Percentiles rank a stretch among this genome's conserved stretches.
Evolutionary conservation across 768 basidiomycete species (phyloP).

Genomic region (Leccinum rimulosum): DNA sequence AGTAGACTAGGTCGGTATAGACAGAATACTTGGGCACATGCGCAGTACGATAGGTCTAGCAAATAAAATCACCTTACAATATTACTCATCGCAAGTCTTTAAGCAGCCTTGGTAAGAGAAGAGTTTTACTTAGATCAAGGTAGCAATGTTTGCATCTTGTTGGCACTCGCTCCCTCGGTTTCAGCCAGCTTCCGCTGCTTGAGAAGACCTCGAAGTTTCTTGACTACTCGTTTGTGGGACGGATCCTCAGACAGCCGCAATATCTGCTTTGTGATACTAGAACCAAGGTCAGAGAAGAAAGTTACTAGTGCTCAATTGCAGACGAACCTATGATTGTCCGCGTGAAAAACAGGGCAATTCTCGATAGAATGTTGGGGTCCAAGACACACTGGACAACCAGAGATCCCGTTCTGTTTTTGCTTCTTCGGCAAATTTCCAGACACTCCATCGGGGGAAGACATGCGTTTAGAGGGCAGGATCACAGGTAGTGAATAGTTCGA

Average conservation of each 20-base stretch:
- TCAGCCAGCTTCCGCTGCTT: constrained; percentile 32
- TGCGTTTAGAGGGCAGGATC: constrained; percentile 35
- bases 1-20: background rate
- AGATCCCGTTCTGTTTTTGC: constrained; percentile 25
- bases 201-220: constrained; percentile 39
- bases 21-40: constrained; percentile 2
- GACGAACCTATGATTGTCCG: constrained; percentile 55
- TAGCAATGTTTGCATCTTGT: constrained; percentile 3
- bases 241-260: constrained; percentile 42
- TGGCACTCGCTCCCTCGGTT: background rate
- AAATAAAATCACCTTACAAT: constrained; percentile 11
- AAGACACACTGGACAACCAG: constrained; percentile 49
- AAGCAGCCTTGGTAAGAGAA: background rate
- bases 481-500: constrained; percentile 1
- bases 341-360: constrained; percentile 53
- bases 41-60: constrained; percentile 10
- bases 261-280: constrained; percentile 45
- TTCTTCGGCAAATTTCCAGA: constrained; percentile 37
- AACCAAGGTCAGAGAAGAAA: constrained; percentile 9
- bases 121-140: background rate
- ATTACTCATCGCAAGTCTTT: constrained; percentile 7
- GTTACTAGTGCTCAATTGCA: background rate
- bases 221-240: constrained; percentile 33
- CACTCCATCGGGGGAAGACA: constrained; percentile 29
- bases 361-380: constrained; percentile 45